Conservation (phyloP, 768 basidiomycete genomes). For the Dentipellis fragilis region DNA sequence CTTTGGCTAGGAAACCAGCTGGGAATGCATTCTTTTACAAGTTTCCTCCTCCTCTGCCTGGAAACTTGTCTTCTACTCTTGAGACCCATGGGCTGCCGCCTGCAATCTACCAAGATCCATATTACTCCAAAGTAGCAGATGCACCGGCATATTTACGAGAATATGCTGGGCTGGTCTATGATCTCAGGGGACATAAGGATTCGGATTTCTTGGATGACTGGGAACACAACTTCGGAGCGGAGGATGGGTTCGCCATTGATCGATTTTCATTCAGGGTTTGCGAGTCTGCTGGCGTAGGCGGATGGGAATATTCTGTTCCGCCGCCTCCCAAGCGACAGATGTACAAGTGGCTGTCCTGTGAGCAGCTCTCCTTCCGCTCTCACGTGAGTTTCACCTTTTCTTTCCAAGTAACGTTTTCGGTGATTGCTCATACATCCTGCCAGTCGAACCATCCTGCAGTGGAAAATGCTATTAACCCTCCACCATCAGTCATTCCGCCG, state of each 20-base stretch:
- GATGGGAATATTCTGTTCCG: constrained; percentile 73
- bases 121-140: constrained; percentile 67
- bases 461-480: no score
- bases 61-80: constrained; percentile 35
- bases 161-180: constrained; percentile 73
- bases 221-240: constrained; percentile 15
- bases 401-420: no score
- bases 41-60: constrained; percentile 37
- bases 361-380: constrained; percentile 28
- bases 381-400: constrained; percentile 32
- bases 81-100: constrained; percentile 38
- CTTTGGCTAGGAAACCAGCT: constrained; percentile 19
- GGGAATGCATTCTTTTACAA: constrained; percentile 34
- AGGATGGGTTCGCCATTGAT: constrained; percentile 2
- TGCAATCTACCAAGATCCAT: constrained; percentile 68
- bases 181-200: constrained; percentile 54
- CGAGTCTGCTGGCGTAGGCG: constrained; percentile 30
- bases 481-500: background rate
- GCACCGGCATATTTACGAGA: constrained; percentile 59
- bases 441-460: no score
- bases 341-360: constrained; percentile 39
- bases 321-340: constrained; percentile 56
- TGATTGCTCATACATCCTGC: no score
- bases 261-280: constrained; percentile 4
- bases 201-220: constrained; percentile 55